Conservation (phyloP, 208 protist species). For the Crithidia expoeki region DNA sequence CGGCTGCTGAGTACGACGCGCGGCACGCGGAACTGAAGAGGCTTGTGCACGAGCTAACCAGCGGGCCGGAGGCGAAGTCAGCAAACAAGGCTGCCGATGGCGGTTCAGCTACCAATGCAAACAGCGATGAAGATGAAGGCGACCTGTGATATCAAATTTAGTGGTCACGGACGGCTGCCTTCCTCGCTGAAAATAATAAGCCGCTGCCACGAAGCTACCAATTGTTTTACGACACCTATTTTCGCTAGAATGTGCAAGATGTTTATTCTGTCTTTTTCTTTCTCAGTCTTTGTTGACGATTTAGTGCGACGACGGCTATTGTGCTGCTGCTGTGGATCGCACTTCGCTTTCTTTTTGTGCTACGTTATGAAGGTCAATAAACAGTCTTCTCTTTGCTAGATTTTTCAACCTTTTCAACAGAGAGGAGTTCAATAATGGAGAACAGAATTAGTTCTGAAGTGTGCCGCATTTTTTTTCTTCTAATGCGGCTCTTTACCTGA, state of each 20-base stretch:
- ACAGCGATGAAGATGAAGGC: slow-evolving; percentile 21
- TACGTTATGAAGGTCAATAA: no score
- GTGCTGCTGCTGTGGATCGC: slow-evolving; percentile 4
- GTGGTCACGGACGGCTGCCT: no score
- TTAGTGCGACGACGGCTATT: neutral
- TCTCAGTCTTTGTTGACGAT: slow-evolving; percentile 2
- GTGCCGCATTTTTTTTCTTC: no score
- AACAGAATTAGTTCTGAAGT: no score
- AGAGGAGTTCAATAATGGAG: no score
- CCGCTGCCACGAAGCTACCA: no score
- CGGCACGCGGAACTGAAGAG: slow-evolving; percentile 51
- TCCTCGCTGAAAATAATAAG: no score
- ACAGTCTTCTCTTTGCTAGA: no score
- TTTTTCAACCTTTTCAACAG: no score
- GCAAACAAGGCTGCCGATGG: slow-evolving; percentile 1
- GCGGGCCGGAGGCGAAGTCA: slow-evolving; percentile 7
- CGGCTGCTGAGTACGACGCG: slow-evolving; percentile 52
- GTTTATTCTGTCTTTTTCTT: neutral
- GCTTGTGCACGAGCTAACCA: slow-evolving; percentile 35
- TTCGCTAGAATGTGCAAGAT: neutral
- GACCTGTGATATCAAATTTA: no score
- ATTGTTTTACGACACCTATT: no score
- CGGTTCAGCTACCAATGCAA: neutral
- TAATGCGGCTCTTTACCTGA: no score
- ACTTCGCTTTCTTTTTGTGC: slow-evolving; percentile 15